These are phyloP conservation scores for Aspergillus persii DNA, from an alignment of 2,329 filamentous ascomycete species.

Conservation along the genomic window DNA sequence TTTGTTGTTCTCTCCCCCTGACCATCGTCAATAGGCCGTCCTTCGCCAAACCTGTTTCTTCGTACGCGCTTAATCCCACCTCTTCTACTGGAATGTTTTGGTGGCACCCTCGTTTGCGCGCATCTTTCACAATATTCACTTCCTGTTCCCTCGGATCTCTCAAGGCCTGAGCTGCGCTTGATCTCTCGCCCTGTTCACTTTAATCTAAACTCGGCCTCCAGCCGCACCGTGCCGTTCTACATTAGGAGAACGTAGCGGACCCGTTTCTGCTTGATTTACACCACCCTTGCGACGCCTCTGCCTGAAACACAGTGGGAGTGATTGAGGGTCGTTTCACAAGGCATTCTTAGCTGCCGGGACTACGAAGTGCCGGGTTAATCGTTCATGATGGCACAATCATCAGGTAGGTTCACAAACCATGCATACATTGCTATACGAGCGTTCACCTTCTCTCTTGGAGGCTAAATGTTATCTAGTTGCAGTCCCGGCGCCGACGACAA, in stretches of 20 bases:
- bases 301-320: background rate
- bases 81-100: background rate
- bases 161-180: background rate
- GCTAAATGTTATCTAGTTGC: constrained; percentile 1
- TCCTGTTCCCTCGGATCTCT: background rate
- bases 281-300: background rate
- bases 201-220: background rate
- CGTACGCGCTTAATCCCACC: background rate
- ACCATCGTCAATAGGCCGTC: constrained; percentile 7
- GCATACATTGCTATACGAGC: background rate
- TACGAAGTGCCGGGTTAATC: background rate
- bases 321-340: background rate
- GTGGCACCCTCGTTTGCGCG: background rate
- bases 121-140: background rate
- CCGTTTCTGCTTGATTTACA: background rate
- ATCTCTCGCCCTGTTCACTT: background rate
- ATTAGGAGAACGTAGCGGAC: background rate
- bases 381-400: background rate
- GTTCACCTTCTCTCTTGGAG: background rate
- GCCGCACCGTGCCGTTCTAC: background rate
- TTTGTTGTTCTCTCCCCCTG: constrained; percentile 9
- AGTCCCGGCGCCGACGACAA: constrained; percentile 6
- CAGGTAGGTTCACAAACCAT: background rate
- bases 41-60: constrained; percentile 1
- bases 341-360: background rate